Percentiles rank a stretch among this genome's conserved stretches.
Conservation (phyloP, 169 alveolate genomes). For the Cryptosporidium sp. region DNA sequence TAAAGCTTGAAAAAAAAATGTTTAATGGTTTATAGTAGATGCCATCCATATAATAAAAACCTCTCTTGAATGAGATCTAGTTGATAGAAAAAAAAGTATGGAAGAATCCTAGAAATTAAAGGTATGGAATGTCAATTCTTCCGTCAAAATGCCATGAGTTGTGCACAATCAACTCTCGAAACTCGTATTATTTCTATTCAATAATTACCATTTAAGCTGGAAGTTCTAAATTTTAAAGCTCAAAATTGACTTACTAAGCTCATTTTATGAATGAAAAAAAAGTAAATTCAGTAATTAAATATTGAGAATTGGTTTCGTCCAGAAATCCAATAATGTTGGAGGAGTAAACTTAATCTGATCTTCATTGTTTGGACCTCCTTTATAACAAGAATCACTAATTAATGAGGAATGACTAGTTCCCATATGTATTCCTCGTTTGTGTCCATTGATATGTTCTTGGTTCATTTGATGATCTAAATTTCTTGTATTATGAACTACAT, state of each 20-base stretch:
- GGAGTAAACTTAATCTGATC: slow-evolving; percentile 42
- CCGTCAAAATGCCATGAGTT: background rate
- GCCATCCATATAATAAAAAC: background rate
- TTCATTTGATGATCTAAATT: background rate
- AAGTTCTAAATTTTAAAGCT: background rate
- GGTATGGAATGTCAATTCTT: background rate
- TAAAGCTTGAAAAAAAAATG: too few relatives aligned
- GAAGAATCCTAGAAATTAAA: background rate
- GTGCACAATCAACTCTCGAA: background rate
- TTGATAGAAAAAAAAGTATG: background rate
- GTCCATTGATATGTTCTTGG: background rate
- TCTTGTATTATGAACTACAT: background rate
- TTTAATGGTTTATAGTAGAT: too few relatives aligned
- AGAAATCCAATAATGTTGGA: slow-evolving; percentile 59
- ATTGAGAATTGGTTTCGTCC: slow-evolving; percentile 67
- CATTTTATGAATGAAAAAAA: background rate
- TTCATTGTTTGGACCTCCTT: slow-evolving; percentile 18
- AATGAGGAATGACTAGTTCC: background rate
- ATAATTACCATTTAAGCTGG: background rate
- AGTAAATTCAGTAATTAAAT: background rate
- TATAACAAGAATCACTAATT: background rate
- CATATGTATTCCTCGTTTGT: background rate
- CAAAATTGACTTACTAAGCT: slow-evolving; percentile 2
- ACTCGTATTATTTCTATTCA: background rate
- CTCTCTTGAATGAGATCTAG: background rate